These are phyloP conservation scores for Fusarium cyanostomum DNA, from an alignment of 2,329 filamentous ascomycete genomes.

Conservation along the genomic window DNA sequence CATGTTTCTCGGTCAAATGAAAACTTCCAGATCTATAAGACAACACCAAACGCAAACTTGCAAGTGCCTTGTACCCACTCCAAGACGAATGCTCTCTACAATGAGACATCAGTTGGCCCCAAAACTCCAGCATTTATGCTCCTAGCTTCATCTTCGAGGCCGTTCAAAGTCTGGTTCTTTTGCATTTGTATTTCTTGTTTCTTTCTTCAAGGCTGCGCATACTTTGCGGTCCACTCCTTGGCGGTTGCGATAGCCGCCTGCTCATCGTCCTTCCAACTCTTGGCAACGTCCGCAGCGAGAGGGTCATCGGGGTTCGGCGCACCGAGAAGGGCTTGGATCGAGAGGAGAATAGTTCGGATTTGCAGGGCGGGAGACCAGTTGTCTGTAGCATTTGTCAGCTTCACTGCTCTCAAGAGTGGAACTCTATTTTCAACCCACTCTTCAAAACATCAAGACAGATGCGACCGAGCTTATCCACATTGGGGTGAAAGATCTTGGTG, in stretches of 20 bases:
- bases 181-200: slow-evolving; percentile 14
- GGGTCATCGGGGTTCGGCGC: slow-evolving; percentile 98
- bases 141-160: slow-evolving; percentile 1
- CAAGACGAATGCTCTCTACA: slow-evolving; percentile 26
- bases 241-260: slow-evolving; percentile 91
- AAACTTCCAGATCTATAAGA: slow-evolving; percentile 25
- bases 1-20: slow-evolving; percentile 14
- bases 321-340: slow-evolving; percentile 94
- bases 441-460: slow-evolving; percentile 98
- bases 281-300: slow-evolving; percentile 96
- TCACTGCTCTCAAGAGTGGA: neutral
- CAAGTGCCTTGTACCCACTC: slow-evolving; percentile 26
- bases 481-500: slow-evolving; percentile 99
- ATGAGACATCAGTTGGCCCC: slow-evolving; percentile 25
- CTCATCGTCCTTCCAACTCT: slow-evolving; percentile 98
- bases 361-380: slow-evolving; percentile 99
- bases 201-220: slow-evolving; percentile 66
- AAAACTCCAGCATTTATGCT: slow-evolving; percentile 32
- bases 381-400: slow-evolving; percentile 62
- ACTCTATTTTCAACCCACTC: slow-evolving; percentile 65
- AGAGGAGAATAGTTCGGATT: slow-evolving; percentile 97
- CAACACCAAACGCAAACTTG: slow-evolving; percentile 27
- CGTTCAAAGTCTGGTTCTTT: slow-evolving; percentile 22
- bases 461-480: slow-evolving; percentile 96
- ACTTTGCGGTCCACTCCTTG: slow-evolving; percentile 88